A percentile compares a stretch with the other conserved stretches of the same genome.
Conservation (phyloP, 306 rosid species). For the Cucumis melo region DNA sequence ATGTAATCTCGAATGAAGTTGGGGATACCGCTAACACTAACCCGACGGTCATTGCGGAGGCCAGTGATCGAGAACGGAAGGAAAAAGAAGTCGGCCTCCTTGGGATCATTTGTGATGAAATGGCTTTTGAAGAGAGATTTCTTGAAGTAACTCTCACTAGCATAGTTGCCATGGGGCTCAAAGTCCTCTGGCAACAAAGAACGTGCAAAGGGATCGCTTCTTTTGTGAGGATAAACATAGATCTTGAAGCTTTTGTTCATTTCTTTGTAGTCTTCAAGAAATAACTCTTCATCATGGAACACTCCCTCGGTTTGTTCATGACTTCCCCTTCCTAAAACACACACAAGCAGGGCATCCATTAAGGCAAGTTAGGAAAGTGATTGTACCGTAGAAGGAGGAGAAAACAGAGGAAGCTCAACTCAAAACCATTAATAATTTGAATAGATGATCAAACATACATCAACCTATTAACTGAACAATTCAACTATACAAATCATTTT, state of each 20-base stretch:
- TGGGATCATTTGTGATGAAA: constrained; percentile 48
- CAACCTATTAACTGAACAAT: not conserved
- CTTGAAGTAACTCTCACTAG: constrained; percentile 86
- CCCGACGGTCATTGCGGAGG: constrained; percentile 49
- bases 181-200: constrained; percentile 44
- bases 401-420: not conserved
- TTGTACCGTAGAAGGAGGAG: not conserved
- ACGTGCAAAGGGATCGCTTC: constrained; percentile 52
- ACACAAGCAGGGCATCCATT: not conserved
- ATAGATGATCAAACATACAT: not conserved
- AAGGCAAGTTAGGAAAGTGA: not conserved
- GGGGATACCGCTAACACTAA: constrained; percentile 57
- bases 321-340: constrained; percentile 23
- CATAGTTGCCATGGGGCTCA: constrained; percentile 73
- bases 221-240: constrained; percentile 70
- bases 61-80: constrained; percentile 76
- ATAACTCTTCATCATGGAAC: constrained; percentile 52
- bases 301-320: constrained; percentile 25
- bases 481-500: not conserved
- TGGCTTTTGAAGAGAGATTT: constrained; percentile 44
- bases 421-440: not conserved
- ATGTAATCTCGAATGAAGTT: constrained; percentile 51
- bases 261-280: constrained; percentile 55
- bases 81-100: constrained; percentile 63
- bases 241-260: constrained; percentile 74